Evolutionary conservation across 441 rosid species (phyloP).

Genomic region (Rhodomyrtus psidioides): DNA sequence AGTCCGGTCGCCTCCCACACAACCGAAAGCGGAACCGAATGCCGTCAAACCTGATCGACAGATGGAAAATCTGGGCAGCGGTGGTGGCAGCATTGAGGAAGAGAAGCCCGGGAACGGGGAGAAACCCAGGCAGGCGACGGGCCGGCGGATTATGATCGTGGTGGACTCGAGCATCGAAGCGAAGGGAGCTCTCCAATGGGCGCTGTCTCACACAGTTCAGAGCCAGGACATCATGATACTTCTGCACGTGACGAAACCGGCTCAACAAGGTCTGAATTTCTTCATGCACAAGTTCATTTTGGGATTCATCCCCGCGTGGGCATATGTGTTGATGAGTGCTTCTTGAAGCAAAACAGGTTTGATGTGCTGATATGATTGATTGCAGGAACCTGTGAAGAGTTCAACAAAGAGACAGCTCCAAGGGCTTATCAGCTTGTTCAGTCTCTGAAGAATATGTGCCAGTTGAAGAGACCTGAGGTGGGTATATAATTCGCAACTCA

Average conservation of each 20-base stretch:
- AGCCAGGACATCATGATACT: slow-evolving; percentile 60
- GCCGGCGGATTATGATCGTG: slow-evolving; percentile 73
- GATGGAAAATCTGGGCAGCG: slow-evolving; percentile 14
- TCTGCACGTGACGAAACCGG: slow-evolving; percentile 49
- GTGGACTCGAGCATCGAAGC: slow-evolving; percentile 73
- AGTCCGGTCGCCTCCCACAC: slow-evolving; percentile 63
- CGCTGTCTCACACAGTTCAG: slow-evolving; percentile 78
- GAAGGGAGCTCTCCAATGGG: slow-evolving; percentile 82
- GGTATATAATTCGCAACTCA: not conserved
- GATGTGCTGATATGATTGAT: not conserved
- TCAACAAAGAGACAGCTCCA: slow-evolving; percentile 32
- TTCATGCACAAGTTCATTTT: not conserved
- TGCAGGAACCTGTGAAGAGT: slow-evolving; percentile 36
- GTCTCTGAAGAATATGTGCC: slow-evolving; percentile 52
- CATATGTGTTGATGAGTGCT: not conserved
- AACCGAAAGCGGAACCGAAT: slow-evolving; percentile 23
- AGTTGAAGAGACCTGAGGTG: slow-evolving; percentile 76
- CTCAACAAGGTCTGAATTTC: slow-evolving; percentile 36
- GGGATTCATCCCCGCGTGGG: not conserved
- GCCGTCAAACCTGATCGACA: slow-evolving; percentile 29
- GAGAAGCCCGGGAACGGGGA: slow-evolving; percentile 8
- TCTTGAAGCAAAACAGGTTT: not conserved
- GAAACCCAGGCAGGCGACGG: slow-evolving; percentile 17
- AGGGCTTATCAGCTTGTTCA: slow-evolving; percentile 39
- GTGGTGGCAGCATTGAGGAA: no score